These are phyloP conservation scores for Lippia alba DNA, from an alignment of 305 asterid species.

Conservation along the genomic window DNA sequence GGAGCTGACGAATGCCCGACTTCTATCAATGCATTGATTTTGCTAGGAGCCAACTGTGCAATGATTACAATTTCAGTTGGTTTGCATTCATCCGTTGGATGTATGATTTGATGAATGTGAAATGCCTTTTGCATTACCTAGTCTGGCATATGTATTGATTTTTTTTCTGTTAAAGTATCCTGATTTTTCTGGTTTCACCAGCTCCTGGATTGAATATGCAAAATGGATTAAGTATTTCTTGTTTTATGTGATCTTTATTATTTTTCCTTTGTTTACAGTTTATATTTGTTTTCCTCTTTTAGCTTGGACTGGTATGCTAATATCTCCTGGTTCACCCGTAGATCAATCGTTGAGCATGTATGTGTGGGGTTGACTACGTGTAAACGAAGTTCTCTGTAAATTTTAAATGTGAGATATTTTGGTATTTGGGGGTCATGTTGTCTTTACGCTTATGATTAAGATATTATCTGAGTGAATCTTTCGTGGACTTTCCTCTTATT, in stretches of 20 bases:
- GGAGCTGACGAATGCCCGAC: not conserved
- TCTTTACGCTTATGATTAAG: constrained; percentile 13
- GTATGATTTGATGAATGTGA: constrained; percentile 10
- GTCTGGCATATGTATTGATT: constrained; percentile 1
- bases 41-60: not conserved
- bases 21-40: constrained; percentile 6
- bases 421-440: constrained; percentile 4
- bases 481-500: constrained; percentile 10
- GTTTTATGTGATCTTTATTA: not conserved
- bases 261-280: not conserved
- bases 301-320: not conserved
- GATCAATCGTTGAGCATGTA: constrained; percentile 13
- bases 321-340: constrained; percentile 15
- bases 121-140: constrained; percentile 9
- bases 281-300: not conserved
- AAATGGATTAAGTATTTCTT: constrained; percentile 3
- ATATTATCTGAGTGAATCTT: constrained; percentile 17
- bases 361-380: constrained; percentile 25
- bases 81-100: not conserved
- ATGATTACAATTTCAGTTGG: not conserved
- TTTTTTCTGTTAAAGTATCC: constrained; percentile 1
- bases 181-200: not conserved
- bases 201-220: constrained; percentile 1
- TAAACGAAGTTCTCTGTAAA: not conserved
- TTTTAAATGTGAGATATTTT: constrained; percentile 23